Evolutionary conservation across 306 rosid genomes (phyloP), one percentile per base, ranked within the genome.

Genomic region (Cajanus cajan): DNA sequence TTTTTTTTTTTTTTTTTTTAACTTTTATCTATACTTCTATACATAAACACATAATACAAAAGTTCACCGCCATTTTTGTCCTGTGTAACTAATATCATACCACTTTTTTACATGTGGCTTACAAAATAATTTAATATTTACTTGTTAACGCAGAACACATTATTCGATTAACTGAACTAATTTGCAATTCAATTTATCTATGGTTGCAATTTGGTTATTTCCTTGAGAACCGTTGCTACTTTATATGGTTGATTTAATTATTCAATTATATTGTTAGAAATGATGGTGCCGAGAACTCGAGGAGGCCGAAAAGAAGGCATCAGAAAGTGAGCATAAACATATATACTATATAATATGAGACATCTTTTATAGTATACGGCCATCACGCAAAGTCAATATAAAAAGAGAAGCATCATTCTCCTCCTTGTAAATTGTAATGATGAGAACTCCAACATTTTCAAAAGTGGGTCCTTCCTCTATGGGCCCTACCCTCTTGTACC

Each of bases 361-460:
- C 78, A 50, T 55, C 77, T 54, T 66, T 48, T 28, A 72, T 41
- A 14, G 44, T 22, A 76, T 33, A 47, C 12, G 70, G 69, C 68
- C 14, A 76, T 18, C 15, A 2, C 68, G 11, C 51, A 88, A 93
- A 89, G 96, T 89, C 89, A 88, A 86, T 73, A 61, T 84, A 59
- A 83, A 85, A 87, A 85, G 83, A 75, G 85, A 83, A 74, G 76
- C 87, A 87, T 84, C 84, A 83, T 84, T 84, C 76, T 76, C 28
- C 54, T 74, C 68, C 82, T 44, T 62, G 41, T 80, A 71, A 54
- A 72, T 58, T 78, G 85, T 37, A 87, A 88, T 82, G 78, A 92
- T 91, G 83, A 82, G 71, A 31, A 68, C 65, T 80, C 67, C 54
- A 73, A 24, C 51, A 34, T 74, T 73, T 72, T 85, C 88, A 79